phyloP scores from a whole-genome alignment of 169 alveolate genomes.

The Babesia ovis region DNA sequence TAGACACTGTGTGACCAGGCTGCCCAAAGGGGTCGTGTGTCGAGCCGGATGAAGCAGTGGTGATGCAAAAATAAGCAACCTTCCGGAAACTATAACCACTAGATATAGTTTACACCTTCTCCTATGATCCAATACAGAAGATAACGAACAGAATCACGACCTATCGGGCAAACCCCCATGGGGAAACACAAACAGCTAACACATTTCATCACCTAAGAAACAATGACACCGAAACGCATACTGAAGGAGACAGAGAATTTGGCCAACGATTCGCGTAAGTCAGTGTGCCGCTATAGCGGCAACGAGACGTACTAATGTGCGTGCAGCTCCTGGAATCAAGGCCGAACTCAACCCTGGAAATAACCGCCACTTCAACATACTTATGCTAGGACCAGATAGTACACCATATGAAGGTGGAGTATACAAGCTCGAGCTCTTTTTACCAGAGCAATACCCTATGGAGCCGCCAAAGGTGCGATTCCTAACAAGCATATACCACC shows the following conservation, averaged over 20 bases:
- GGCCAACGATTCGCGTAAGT: slow-evolving; percentile 84
- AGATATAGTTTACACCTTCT: background rate
- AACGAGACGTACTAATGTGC: background rate
- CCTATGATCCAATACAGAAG: background rate
- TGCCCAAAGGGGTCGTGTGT: background rate
- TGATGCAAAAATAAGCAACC: background rate
- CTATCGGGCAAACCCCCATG: slow-evolving; percentile 38
- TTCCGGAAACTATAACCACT: background rate
- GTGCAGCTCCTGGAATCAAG: slow-evolving; percentile 91
- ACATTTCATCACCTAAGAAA: background rate
- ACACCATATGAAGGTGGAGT: slow-evolving; percentile 98
- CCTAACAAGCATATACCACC: slow-evolving; percentile 97
- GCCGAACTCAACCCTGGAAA: slow-evolving; percentile 92
- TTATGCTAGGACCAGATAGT: slow-evolving; percentile 94
- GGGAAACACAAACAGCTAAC: slow-evolving; percentile 11
- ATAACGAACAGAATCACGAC: background rate
- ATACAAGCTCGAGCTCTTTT: slow-evolving; percentile 92
- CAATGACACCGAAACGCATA: slow-evolving; percentile 80
- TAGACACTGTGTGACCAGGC: slow-evolving; percentile 8
- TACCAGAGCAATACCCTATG: slow-evolving; percentile 99
- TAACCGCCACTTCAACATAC: slow-evolving; percentile 92
- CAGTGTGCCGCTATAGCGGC: background rate
- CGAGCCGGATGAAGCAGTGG: slow-evolving; percentile 12
- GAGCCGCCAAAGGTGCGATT: slow-evolving; percentile 98
- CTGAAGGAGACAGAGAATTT: slow-evolving; percentile 83